A percentile compares a stretch with the other conserved stretches of the same genome.
Conservation (phyloP, 2,329 filamentous ascomycete genomes). For the Fusarium incarnatum region DNA sequence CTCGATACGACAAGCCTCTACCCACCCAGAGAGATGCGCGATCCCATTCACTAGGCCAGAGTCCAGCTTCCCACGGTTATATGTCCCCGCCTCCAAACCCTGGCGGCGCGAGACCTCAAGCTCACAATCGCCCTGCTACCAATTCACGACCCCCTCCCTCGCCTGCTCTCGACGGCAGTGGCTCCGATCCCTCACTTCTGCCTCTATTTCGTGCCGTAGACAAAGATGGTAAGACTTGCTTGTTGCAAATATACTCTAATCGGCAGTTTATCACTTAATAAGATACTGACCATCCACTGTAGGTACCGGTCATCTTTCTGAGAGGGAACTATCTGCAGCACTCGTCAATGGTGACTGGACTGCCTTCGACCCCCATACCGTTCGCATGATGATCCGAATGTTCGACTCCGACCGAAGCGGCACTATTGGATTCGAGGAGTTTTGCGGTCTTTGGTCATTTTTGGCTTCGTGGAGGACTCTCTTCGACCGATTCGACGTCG, state of each 20-base stretch:
- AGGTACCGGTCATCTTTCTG: constrained; percentile 84
- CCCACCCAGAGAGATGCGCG: constrained; percentile 50
- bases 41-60: constrained; percentile 42
- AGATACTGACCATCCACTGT: constrained; percentile 28
- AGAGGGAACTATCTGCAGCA: constrained; percentile 86
- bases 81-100: constrained; percentile 65
- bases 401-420: constrained; percentile 93
- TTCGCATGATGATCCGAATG: constrained; percentile 99
- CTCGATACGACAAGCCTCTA: constrained; percentile 63
- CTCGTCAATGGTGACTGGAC: constrained; percentile 98
- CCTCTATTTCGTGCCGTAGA: constrained; percentile 93
- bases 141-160: constrained; percentile 74
- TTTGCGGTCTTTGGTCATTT: constrained; percentile 96
- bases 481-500: constrained; percentile 94
- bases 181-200: constrained; percentile 70
- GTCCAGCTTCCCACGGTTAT: constrained; percentile 55
- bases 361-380: constrained; percentile 91
- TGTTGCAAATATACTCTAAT: neutral
- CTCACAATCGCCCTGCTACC: constrained; percentile 65
- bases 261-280: neutral
- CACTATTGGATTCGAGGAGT: constrained; percentile 93
- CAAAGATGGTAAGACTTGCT: constrained; percentile 73
- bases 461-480: constrained; percentile 92
- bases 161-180: constrained; percentile 64
- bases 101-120: constrained; percentile 55